Percentiles rank a stretch among this genome's conserved stretches.
Evolutionary conservation across 164 flowering plant genomes (phyloP).

Genomic region (Magnolia kwangsiensis): DNA sequence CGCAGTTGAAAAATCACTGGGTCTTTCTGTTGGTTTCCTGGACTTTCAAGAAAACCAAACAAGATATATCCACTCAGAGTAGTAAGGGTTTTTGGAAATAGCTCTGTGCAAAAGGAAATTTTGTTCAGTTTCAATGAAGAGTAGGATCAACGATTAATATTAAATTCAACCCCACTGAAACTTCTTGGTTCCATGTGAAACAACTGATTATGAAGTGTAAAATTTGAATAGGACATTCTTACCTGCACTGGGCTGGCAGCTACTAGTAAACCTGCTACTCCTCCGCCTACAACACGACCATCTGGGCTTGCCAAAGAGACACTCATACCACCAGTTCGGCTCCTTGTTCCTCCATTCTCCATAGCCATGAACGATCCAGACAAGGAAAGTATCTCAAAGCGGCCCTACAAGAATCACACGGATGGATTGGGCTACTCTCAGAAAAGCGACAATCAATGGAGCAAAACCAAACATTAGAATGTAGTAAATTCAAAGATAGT

Average conservation of each 20-base stretch:
- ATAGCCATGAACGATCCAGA: slow-evolving; percentile 93
- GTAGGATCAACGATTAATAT: too few relatives aligned
- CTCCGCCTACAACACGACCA: slow-evolving; percentile 98
- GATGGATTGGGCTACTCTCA: not conserved
- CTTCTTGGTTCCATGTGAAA: not conserved
- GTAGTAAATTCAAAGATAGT: too few relatives aligned
- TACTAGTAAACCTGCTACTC: slow-evolving; percentile 89
- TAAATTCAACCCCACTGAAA: too few relatives aligned
- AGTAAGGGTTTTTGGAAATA: not conserved
- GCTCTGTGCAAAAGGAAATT: not conserved
- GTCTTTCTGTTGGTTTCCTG: not conserved
- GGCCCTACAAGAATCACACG: slow-evolving; percentile 57
- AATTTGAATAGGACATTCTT: not conserved
- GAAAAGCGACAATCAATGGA: not conserved
- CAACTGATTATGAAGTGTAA: not conserved
- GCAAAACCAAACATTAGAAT: not conserved
- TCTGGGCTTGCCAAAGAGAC: slow-evolving; percentile 97
- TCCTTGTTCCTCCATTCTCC: slow-evolving; percentile 84
- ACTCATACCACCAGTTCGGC: slow-evolving; percentile 98
- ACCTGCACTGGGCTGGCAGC: slow-evolving; percentile 98
- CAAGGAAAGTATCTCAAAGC: slow-evolving; percentile 93
- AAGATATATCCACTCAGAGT: not conserved
- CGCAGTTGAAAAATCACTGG: too few relatives aligned
- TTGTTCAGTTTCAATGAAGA: not conserved
- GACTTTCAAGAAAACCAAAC: not conserved